A percentile compares a stretch with the other conserved stretches of the same genome.
Evolutionary conservation across 345 rosid genomes (phyloP).

Genomic region (Iberis pinnata): DNA sequence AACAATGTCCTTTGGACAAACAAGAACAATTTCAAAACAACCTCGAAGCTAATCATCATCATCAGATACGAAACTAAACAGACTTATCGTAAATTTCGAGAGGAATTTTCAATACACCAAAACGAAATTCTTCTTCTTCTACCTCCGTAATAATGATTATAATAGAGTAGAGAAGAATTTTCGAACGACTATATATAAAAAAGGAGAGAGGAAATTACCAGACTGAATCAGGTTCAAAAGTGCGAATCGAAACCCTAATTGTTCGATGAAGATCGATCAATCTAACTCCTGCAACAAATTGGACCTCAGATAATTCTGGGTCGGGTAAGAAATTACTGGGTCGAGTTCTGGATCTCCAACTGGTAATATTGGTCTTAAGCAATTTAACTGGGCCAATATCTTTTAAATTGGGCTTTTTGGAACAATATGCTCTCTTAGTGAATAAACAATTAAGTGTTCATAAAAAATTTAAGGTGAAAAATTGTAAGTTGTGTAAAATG

Average conservation of each 20-base stretch:
- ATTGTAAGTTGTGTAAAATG: too few species aligned
- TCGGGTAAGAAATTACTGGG: conserved; percentile 14
- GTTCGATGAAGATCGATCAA: conserved; percentile 2
- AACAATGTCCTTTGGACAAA: too few species aligned
- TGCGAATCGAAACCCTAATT: conserved; percentile 25
- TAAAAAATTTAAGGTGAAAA: too few species aligned
- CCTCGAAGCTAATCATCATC: too few species aligned
- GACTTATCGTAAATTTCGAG: background rate
- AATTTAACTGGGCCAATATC: too few species aligned
- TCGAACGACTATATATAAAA: background rate
- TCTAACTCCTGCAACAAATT: conserved; percentile 16
- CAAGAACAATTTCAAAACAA: too few species aligned
- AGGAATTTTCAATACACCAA: background rate
- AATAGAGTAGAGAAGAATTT: background rate
- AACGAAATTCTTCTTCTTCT: background rate
- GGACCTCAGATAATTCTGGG: conserved; percentile 28
- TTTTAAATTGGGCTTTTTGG: too few species aligned
- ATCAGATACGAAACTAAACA: background rate
- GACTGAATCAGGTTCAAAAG: conserved; percentile 7
- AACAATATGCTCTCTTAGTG: too few species aligned
- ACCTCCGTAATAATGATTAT: background rate
- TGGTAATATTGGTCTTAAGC: too few species aligned
- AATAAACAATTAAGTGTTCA: too few species aligned
- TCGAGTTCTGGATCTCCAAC: conserved; percentile 6
- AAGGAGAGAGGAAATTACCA: conserved; percentile 12